A percentile compares a stretch with the other conserved stretches of the same genome.
phyloP scores from a whole-genome alignment of 108 stramenopile genomes.

The Aurantiochytrium sp. region DNA sequence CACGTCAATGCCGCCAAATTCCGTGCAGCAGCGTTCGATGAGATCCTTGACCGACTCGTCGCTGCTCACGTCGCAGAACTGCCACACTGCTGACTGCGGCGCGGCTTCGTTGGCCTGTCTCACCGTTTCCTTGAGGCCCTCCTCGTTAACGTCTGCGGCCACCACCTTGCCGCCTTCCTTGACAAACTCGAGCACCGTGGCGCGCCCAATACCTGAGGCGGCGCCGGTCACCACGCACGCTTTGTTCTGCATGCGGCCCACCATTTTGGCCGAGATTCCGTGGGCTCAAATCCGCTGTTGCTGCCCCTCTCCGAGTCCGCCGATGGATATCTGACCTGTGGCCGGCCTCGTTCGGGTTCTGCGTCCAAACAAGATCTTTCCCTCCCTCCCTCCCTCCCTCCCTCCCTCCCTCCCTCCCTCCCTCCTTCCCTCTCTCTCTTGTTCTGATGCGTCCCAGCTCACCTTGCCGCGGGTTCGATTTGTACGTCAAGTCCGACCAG shows the following conservation, averaged over 20 bases:
- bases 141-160: neutral
- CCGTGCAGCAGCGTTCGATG: constrained; percentile 1
- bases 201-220: neutral
- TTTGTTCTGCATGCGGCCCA: neutral
- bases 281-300: no score
- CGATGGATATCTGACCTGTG: no score
- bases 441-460: no score
- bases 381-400: no score
- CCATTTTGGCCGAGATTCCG: no score
- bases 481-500: no score
- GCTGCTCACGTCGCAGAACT: neutral
- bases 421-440: no score
- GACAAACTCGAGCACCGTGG: neutral
- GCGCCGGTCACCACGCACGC: neutral
- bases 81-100: neutral
- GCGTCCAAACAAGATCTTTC: no score
- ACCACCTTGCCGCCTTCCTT: neutral
- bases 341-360: no score
- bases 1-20: neutral
- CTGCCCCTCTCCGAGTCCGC: no score
- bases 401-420: no score
- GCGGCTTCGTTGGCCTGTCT: neutral
- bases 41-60: neutral
- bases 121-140: neutral
- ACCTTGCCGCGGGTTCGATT: no score